A percentile compares a stretch with the other conserved stretches of the same genome.
phyloP scores from a whole-genome alignment of 1,139 yeast species.

The Eremothecium sinecaudum region DNA sequence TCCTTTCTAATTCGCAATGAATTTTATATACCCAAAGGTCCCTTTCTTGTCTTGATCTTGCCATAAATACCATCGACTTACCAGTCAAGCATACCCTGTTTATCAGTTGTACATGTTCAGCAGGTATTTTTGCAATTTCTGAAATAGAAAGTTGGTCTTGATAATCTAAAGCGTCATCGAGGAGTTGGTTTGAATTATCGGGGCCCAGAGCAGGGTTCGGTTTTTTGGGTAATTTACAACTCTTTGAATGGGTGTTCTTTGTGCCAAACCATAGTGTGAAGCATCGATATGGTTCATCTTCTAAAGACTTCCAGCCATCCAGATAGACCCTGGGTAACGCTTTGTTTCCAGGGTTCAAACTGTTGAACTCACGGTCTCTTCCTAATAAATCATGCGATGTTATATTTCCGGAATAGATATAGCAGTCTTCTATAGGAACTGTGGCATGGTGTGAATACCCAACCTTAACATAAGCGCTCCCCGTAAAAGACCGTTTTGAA shows the following conservation, averaged over 20 bases:
- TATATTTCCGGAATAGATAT: slow-evolving; percentile 62
- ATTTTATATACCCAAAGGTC: slow-evolving; percentile 73
- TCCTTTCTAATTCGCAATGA: slow-evolving; percentile 55
- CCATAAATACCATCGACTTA: slow-evolving; percentile 60
- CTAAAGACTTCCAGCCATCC: slow-evolving; percentile 80
- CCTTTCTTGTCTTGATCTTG: slow-evolving; percentile 72
- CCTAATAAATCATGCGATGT: slow-evolving; percentile 50
- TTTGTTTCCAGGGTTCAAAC: slow-evolving; percentile 44
- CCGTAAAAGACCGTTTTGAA: slow-evolving; percentile 35
- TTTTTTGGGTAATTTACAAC: neutral
- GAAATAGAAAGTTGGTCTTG: neutral
- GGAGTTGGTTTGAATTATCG: neutral
- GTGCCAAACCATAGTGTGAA: slow-evolving; percentile 80
- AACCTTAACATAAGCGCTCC: slow-evolving; percentile 38
- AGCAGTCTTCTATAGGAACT: slow-evolving; percentile 57
- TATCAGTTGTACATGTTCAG: slow-evolving; percentile 37
- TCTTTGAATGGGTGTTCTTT: slow-evolving; percentile 29
- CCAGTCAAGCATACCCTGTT: slow-evolving; percentile 62
- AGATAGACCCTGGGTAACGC: slow-evolving; percentile 60
- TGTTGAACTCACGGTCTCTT: slow-evolving; percentile 39
- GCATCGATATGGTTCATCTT: slow-evolving; percentile 61
- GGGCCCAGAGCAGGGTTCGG: slow-evolving; percentile 8
- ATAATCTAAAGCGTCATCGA: neutral
- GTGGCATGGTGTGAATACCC: slow-evolving; percentile 44
- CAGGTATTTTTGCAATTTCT: slow-evolving; percentile 8